These are phyloP conservation scores for Pseudocercospora macadamiae DNA, from an alignment of 2,329 filamentous ascomycete genomes.

Conservation along the genomic window DNA sequence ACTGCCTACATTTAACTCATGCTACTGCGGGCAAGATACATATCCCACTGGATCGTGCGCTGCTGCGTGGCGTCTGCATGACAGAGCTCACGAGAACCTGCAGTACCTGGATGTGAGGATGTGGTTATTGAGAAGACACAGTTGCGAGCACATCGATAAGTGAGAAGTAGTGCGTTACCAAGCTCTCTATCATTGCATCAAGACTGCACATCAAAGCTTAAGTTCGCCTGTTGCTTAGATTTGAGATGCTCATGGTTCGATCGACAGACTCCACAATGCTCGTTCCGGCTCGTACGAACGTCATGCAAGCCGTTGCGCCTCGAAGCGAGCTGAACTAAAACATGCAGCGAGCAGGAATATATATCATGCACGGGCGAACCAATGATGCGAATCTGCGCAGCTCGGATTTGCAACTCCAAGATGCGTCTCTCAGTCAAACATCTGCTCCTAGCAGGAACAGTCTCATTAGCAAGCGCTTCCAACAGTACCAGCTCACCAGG, in stretches of 20 bases:
- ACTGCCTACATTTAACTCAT: no score
- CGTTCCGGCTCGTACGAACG: not conserved
- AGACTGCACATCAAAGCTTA: not conserved
- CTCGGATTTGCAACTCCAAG: not conserved
- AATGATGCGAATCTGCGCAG: not conserved
- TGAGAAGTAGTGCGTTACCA: no score
- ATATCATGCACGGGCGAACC: not conserved
- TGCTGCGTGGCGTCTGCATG: no score
- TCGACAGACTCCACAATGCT: not conserved
- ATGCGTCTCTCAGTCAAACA: conserved; percentile 3
- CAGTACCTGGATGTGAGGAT: no score
- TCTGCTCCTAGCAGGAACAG: not conserved
- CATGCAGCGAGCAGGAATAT: not conserved
- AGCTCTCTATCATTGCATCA: not conserved
- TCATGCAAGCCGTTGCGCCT: not conserved
- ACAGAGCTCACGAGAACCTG: no score
- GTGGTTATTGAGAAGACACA: no score
- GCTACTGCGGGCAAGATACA: no score
- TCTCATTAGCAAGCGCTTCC: not conserved
- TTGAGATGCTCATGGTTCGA: not conserved
- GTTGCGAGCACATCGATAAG: no score
- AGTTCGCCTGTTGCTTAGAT: not conserved
- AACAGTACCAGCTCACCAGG: conserved; percentile 15
- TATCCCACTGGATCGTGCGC: no score
- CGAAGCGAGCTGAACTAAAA: not conserved